Evolutionary conservation across 176 grass and related monocot species (phyloP).

Genomic region (Oryza glaberrima): DNA sequence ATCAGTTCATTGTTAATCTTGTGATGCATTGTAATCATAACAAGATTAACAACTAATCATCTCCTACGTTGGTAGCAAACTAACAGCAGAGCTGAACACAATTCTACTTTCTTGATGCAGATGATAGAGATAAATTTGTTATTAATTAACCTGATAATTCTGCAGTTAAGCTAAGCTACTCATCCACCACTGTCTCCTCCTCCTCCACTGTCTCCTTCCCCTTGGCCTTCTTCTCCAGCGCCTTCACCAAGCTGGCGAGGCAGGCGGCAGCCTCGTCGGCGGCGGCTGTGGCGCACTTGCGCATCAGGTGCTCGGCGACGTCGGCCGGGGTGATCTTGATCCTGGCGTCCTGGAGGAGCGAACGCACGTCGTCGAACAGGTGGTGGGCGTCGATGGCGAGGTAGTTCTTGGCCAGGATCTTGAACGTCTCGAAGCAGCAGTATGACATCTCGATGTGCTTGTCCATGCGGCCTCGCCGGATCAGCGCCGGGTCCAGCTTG

Average conservation of each 20-base stretch:
- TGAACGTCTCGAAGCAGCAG: slow-evolving; percentile 48
- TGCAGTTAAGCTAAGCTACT: too few relatives aligned
- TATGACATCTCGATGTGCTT: slow-evolving; percentile 63
- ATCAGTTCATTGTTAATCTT: too few relatives aligned
- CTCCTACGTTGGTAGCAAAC: too few relatives aligned
- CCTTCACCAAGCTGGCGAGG: slow-evolving; percentile 16
- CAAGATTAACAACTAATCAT: too few relatives aligned
- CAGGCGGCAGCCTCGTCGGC: neutral
- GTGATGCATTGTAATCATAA: too few relatives aligned
- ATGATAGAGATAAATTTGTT: too few relatives aligned
- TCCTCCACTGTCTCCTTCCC: neutral
- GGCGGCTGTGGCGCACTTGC: neutral
- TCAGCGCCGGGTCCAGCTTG: slow-evolving; percentile 50
- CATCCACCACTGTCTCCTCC: too few relatives aligned
- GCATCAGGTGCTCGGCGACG: slow-evolving; percentile 43
- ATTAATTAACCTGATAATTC: too few relatives aligned
- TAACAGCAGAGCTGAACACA: too few relatives aligned
- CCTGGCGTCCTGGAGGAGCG: slow-evolving; percentile 1
- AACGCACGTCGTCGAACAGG: neutral
- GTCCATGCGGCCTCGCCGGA: slow-evolving; percentile 56
- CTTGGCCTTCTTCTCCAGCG: slow-evolving; percentile 30
- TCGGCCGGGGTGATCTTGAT: slow-evolving; percentile 39
- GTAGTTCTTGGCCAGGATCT: slow-evolving; percentile 39
- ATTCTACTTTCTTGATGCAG: too few relatives aligned
- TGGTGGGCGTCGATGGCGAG: slow-evolving; percentile 23